A percentile compares a stretch with the other conserved stretches of the same genome.
Evolutionary conservation across 768 basidiomycete genomes (phyloP).

Genomic region (Collybia mongolica): DNA sequence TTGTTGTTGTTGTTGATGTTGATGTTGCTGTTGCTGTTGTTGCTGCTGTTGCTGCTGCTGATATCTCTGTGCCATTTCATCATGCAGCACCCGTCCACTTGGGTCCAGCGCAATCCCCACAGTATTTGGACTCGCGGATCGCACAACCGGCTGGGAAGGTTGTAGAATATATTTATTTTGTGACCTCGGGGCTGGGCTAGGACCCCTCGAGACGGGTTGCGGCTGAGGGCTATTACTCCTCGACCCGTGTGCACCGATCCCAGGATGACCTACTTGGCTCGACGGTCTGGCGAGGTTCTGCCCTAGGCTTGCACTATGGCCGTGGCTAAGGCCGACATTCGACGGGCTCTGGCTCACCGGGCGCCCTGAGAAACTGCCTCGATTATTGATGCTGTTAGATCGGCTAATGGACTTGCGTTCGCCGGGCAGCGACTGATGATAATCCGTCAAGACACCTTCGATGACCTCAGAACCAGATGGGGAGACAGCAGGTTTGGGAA

Average conservation of each 20-base stretch:
- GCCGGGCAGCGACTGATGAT: conserved; percentile 86
- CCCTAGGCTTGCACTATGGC: conserved; percentile 17
- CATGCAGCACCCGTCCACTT: conserved; percentile 76
- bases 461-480: conserved; percentile 54
- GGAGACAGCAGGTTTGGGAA: conserved; percentile 49
- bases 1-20: conserved; percentile 20
- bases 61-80: conserved; percentile 69
- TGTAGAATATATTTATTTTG: conserved; percentile 37
- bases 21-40: conserved; percentile 24
- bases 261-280: conserved; percentile 70
- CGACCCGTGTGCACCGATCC: conserved; percentile 75
- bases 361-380: conserved; percentile 33
- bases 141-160: conserved; percentile 37
- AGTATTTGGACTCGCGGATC: conserved; percentile 74
- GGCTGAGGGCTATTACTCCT: conserved; percentile 65
- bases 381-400: conserved; percentile 40
- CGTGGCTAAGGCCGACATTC: conserved; percentile 13
- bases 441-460: conserved; percentile 71
- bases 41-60: conserved; percentile 42
- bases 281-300: conserved; percentile 49
- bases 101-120: conserved; percentile 84
- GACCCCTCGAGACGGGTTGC: conserved; percentile 52
- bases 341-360: conserved; percentile 21
- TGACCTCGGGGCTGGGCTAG: conserved; percentile 48
- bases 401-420: conserved; percentile 66